Percentiles rank a stretch among this genome's conserved stretches.
phyloP scores from a whole-genome alignment of 1,284 basidiomycete species.

The Mycena sp. region DNA sequence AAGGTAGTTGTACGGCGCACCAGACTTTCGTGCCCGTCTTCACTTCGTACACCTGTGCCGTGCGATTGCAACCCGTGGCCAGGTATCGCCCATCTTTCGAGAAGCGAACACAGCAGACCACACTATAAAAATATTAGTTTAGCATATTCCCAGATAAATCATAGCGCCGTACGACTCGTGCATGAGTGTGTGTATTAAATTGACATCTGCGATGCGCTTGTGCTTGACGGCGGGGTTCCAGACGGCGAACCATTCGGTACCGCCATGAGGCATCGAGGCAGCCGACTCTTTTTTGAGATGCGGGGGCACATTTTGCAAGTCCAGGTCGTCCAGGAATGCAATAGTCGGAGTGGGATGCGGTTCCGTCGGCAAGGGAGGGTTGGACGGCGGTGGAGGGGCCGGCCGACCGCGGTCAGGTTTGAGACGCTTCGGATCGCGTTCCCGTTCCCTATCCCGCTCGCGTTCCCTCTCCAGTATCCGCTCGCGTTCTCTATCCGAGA shows the following conservation, averaged over 20 bases:
- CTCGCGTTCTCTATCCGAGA: constrained; percentile 31
- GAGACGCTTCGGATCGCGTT: constrained; percentile 43
- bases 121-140: constrained; percentile 54
- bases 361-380: not conserved
- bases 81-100: constrained; percentile 90
- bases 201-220: constrained; percentile 87
- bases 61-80: constrained; percentile 92
- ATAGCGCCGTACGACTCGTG: constrained; percentile 83
- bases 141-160: constrained; percentile 5
- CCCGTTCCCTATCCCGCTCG: constrained; percentile 37
- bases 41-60: constrained; percentile 93
- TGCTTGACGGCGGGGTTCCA: constrained; percentile 90
- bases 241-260: constrained; percentile 94
- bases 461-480: too few relatives aligned
- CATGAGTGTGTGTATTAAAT: constrained; percentile 88
- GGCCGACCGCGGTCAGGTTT: constrained; percentile 46
- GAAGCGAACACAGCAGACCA: constrained; percentile 94
- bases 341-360: constrained; percentile 26
- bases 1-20: constrained; percentile 48
- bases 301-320: constrained; percentile 49
- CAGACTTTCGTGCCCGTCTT: constrained; percentile 87
- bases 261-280: constrained; percentile 43
- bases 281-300: constrained; percentile 54
- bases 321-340: constrained; percentile 54
- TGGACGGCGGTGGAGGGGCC: not conserved